These are phyloP conservation scores for Aspergillus uvarum DNA, from an alignment of 2,329 filamentous ascomycete genomes.

Conservation along the genomic window DNA sequence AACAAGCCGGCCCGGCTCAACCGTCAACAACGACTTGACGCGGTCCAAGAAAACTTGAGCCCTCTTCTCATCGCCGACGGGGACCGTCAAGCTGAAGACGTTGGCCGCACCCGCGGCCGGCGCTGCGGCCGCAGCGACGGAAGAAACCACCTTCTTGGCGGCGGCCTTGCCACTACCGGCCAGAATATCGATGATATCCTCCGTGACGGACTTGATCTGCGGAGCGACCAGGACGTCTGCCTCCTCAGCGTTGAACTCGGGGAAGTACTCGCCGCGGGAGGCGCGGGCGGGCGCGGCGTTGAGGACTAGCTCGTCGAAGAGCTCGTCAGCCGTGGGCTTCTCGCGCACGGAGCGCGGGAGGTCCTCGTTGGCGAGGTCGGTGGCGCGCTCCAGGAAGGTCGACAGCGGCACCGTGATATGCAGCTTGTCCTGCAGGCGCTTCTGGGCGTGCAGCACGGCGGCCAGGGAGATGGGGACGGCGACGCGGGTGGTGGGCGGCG, in stretches of 20 bases:
- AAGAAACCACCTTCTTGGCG: constrained; percentile 30
- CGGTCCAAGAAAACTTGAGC: constrained; percentile 80
- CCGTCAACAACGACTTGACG: constrained; percentile 79
- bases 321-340: constrained; percentile 71
- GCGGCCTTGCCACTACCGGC: constrained; percentile 45
- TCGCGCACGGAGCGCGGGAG: constrained; percentile 67
- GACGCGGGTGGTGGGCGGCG: constrained; percentile 46
- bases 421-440: constrained; percentile 72
- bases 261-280: constrained; percentile 65
- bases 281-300: constrained; percentile 52
- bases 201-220: constrained; percentile 33
- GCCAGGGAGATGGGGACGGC: constrained; percentile 75
- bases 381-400: constrained; percentile 81
- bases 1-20: constrained; percentile 74
- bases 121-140: constrained; percentile 39
- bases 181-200: constrained; percentile 84
- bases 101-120: constrained; percentile 60
- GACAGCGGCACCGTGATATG: constrained; percentile 80
- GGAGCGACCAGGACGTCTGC: constrained; percentile 34
- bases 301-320: constrained; percentile 80
- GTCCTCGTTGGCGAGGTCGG: constrained; percentile 82
- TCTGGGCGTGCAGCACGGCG: constrained; percentile 76
- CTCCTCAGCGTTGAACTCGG: constrained; percentile 60
- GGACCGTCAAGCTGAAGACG: constrained; percentile 78
- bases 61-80: constrained; percentile 75